These are phyloP conservation scores for Globisporangium rhizosaccharum DNA, from an alignment of 352 stramenopile species.

Conservation along the genomic window DNA sequence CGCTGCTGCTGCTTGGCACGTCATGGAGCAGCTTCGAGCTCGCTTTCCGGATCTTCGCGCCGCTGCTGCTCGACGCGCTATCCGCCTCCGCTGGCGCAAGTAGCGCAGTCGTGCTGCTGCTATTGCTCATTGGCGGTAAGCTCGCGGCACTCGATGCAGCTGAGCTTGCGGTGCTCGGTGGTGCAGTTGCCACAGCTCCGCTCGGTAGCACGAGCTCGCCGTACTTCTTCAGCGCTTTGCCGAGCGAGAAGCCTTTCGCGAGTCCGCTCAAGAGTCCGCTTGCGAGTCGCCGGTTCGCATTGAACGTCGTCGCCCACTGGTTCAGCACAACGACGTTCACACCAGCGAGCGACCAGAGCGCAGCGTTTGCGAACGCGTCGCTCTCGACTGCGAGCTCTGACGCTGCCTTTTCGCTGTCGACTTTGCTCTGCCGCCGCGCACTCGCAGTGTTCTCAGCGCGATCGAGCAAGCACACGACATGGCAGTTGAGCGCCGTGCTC, in stretches of 20 bases:
- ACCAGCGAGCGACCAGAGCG: slow-evolving; percentile 74
- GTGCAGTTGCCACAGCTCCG: slow-evolving; percentile 4
- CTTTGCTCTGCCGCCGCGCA: slow-evolving; percentile 77
- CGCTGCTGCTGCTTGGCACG: neutral
- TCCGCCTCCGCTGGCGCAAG: neutral
- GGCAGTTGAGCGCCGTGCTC: slow-evolving; percentile 55
- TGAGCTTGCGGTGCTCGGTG: slow-evolving; percentile 7
- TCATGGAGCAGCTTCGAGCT: neutral
- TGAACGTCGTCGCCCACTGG: slow-evolving; percentile 78
- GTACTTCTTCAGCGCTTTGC: slow-evolving; percentile 55
- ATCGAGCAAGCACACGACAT: slow-evolving; percentile 69
- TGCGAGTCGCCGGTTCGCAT: slow-evolving; percentile 61
- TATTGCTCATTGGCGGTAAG: slow-evolving; percentile 8
- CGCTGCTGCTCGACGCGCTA: neutral
- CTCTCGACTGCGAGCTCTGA: slow-evolving; percentile 59
- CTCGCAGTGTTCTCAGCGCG: slow-evolving; percentile 76
- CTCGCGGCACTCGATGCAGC: slow-evolving; percentile 1
- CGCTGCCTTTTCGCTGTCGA: slow-evolving; percentile 71
- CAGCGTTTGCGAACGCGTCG: slow-evolving; percentile 49
- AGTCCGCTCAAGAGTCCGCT: slow-evolving; percentile 41
- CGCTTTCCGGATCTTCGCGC: slow-evolving; percentile 6
- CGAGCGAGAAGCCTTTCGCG: slow-evolving; percentile 45
- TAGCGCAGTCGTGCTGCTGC: slow-evolving; percentile 4
- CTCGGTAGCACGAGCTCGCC: slow-evolving; percentile 23
- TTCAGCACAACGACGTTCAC: slow-evolving; percentile 75